Percentiles rank a stretch among this genome's conserved stretches.
phyloP scores from a whole-genome alignment of 2,329 filamentous ascomycete species.

The Sclerotinia trifoliorum region DNA sequence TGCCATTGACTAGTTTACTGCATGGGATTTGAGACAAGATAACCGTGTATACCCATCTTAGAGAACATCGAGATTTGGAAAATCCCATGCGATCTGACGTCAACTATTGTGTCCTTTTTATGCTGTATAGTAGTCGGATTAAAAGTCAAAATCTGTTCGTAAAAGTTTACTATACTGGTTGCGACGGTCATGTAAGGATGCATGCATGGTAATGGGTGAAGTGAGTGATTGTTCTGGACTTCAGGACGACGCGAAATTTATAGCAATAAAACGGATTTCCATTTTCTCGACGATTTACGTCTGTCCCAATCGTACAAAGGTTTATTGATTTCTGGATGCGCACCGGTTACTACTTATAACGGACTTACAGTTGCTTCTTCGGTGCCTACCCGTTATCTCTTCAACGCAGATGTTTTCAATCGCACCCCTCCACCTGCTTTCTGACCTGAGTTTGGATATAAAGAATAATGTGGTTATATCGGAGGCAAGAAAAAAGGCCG shows the following conservation, averaged over 20 bases:
- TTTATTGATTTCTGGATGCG: background rate
- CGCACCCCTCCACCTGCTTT: too few species aligned
- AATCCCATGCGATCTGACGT: background rate
- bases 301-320: background rate
- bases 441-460: too few species aligned
- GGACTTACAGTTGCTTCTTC: background rate
- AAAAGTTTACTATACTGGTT: background rate
- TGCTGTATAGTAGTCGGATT: background rate
- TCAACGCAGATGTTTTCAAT: too few species aligned
- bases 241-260: background rate
- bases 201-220: background rate
- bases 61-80: background rate
- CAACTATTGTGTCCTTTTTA: background rate
- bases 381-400: background rate
- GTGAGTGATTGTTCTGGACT: background rate
- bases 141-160: too few species aligned
- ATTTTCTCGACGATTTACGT: background rate
- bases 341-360: background rate
- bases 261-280: background rate
- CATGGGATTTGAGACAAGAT: background rate
- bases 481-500: background rate
- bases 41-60: background rate
- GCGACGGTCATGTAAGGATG: background rate
- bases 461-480: background rate
- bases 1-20: background rate